A percentile compares a stretch with the other conserved stretches of the same genome.
Conservation (phyloP, 192 early-diverging fungal species). For the Spizellomyces sp. region DNA sequence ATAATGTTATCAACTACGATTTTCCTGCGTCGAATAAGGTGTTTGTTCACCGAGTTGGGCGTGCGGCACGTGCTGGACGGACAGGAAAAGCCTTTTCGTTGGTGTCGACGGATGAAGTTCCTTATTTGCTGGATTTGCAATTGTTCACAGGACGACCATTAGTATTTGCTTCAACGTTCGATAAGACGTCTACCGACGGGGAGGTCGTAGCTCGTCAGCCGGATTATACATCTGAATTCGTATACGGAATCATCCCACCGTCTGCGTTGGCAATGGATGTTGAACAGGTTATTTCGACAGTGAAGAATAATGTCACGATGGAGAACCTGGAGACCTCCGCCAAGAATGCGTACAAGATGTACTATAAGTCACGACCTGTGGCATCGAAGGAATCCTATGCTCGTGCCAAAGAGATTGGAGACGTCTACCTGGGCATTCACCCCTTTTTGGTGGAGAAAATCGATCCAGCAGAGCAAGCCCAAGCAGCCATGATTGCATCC, state of each 20-base stretch:
- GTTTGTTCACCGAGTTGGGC: conserved; percentile 96
- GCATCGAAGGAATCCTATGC: conserved; percentile 86
- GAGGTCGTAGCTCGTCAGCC: conserved; percentile 25
- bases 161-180: conserved; percentile 48
- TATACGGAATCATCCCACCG: conserved; percentile 76
- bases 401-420: conserved; percentile 83
- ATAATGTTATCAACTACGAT: conserved; percentile 97
- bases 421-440: conserved; percentile 72
- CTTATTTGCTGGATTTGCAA: conserved; percentile 91
- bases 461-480: conserved; percentile 60
- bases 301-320: conserved; percentile 65
- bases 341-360: conserved; percentile 85
- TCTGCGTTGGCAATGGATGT: conserved; percentile 68
- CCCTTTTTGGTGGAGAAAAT: conserved; percentile 67
- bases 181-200: background rate
- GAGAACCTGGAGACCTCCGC: conserved; percentile 66
- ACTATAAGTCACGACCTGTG: conserved; percentile 74
- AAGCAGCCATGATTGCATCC: conserved; percentile 68
- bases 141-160: conserved; percentile 83
- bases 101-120: conserved; percentile 85
- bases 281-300: conserved; percentile 70
- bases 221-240: conserved; percentile 72
- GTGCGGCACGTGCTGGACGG: conserved; percentile 93
- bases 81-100: conserved; percentile 91
- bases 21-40: conserved; percentile 92